phyloP scores from a whole-genome alignment of 2,329 filamentous ascomycete species.

The Gremmenia infestans region DNA sequence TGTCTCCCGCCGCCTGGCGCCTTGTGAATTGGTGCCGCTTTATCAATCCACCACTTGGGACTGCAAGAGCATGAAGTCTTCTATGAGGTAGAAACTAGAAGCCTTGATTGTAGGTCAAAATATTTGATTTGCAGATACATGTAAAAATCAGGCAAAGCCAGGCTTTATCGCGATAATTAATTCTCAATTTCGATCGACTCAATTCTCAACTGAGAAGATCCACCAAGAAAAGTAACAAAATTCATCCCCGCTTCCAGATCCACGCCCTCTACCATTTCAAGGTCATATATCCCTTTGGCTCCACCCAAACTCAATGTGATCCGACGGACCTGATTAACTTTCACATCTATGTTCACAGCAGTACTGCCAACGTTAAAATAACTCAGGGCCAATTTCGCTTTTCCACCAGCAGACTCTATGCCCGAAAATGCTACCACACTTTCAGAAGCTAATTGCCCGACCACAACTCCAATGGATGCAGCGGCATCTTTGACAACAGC shows the following conservation, averaged over 20 bases:
- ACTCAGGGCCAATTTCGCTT: not conserved
- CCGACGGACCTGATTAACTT: conserved; percentile 7
- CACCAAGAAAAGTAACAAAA: conserved; percentile 9
- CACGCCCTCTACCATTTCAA: not conserved
- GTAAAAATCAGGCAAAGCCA: no score
- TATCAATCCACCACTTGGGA: not conserved
- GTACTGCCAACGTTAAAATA: conserved; percentile 3
- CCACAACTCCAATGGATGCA: conserved; percentile 9
- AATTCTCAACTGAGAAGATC: not conserved
- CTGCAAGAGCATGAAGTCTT: no score
- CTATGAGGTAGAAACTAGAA: no score
- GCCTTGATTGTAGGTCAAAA: no score
- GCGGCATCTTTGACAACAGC: conserved; percentile 2
- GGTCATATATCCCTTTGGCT: conserved; percentile 3
- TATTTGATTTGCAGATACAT: no score
- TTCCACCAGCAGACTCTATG: not conserved
- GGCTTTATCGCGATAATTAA: no score
- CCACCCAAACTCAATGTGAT: not conserved
- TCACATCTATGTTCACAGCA: not conserved
- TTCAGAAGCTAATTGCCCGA: not conserved
- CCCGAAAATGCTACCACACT: conserved; percentile 11
- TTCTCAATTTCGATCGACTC: not conserved
- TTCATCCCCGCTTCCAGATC: conserved; percentile 7
- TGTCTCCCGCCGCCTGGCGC: no score
- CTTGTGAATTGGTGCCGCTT: not conserved